Conservation (phyloP, 257 asterid genomes). For the Ilex asprella region DNA sequence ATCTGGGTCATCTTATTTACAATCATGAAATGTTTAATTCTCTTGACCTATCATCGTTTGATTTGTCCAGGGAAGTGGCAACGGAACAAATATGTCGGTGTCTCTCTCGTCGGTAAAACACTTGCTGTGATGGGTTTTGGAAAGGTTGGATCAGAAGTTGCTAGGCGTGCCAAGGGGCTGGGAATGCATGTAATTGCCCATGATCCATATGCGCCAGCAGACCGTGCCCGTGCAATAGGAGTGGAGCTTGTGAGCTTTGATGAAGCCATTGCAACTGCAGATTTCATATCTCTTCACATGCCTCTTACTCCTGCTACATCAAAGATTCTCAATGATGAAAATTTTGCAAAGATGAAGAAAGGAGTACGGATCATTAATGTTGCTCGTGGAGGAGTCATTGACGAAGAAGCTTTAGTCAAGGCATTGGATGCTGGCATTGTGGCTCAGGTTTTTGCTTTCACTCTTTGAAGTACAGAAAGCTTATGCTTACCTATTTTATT, state of each 20-base stretch:
- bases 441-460: slow-evolving; percentile 60
- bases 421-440: slow-evolving; percentile 90
- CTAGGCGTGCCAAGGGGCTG: slow-evolving; percentile 91
- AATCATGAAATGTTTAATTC: no score
- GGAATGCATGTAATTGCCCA: slow-evolving; percentile 96
- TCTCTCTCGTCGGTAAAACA: slow-evolving; percentile 90
- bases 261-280: slow-evolving; percentile 69
- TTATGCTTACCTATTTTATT: background rate
- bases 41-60: slow-evolving; percentile 6
- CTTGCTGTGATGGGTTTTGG: slow-evolving; percentile 98
- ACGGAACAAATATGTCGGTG: slow-evolving; percentile 92
- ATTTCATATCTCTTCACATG: slow-evolving; percentile 92
- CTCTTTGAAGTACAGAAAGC: background rate
- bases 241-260: slow-evolving; percentile 89
- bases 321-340: slow-evolving; percentile 70
- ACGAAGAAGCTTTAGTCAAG: slow-evolving; percentile 83
- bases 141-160: slow-evolving; percentile 96
- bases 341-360: slow-evolving; percentile 88
- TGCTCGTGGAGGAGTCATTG: slow-evolving; percentile 98
- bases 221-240: slow-evolving; percentile 91
- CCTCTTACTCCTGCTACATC: slow-evolving; percentile 79
- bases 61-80: slow-evolving; percentile 64
- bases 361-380: slow-evolving; percentile 86
- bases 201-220: slow-evolving; percentile 92
- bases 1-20: no score